phyloP scores from a whole-genome alignment of 116 monocot genomes.

The Phalaenopsis hybrid region DNA sequence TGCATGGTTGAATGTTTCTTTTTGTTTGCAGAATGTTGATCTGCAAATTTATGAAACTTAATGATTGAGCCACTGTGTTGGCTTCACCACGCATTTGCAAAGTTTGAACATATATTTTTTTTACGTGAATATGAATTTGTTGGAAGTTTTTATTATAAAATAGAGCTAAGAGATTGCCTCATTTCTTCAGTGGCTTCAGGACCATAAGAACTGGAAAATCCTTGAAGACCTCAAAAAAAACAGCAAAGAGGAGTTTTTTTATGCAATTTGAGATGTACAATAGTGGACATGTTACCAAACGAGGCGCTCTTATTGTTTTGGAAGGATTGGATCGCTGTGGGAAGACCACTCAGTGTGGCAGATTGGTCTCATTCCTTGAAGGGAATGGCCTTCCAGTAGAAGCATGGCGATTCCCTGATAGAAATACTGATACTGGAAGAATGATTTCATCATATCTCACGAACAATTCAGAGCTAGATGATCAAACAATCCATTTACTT shows the following conservation, averaged over 20 bases:
- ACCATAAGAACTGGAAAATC: not conserved
- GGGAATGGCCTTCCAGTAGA: slow-evolving; percentile 54
- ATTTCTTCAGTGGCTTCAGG: slow-evolving; percentile 10
- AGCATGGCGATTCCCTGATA: slow-evolving; percentile 79
- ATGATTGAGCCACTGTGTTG: too few relatives aligned
- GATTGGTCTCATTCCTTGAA: slow-evolving; percentile 52
- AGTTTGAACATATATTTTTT: not conserved
- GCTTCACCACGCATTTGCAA: not conserved
- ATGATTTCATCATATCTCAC: slow-evolving; percentile 91
- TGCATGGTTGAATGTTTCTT: too few relatives aligned
- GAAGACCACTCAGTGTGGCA: slow-evolving; percentile 70
- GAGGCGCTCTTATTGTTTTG: slow-evolving; percentile 80
- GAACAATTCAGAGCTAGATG: slow-evolving; percentile 72
- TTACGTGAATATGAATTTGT: not conserved
- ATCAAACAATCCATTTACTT: slow-evolving; percentile 74
- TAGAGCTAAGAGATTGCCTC: not conserved
- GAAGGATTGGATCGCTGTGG: slow-evolving; percentile 96
- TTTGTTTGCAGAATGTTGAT: too few relatives aligned
- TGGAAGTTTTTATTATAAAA: not conserved
- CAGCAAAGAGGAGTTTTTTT: slow-evolving; percentile 11
- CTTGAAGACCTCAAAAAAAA: slow-evolving; percentile 11
- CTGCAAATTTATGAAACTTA: too few relatives aligned
- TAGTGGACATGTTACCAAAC: slow-evolving; percentile 7
- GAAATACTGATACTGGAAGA: slow-evolving; percentile 58
- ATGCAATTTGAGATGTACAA: slow-evolving; percentile 35